Evolutionary conservation across 1,284 basidiomycete genomes (phyloP).

Genomic region (Ustilago cynodontis): DNA sequence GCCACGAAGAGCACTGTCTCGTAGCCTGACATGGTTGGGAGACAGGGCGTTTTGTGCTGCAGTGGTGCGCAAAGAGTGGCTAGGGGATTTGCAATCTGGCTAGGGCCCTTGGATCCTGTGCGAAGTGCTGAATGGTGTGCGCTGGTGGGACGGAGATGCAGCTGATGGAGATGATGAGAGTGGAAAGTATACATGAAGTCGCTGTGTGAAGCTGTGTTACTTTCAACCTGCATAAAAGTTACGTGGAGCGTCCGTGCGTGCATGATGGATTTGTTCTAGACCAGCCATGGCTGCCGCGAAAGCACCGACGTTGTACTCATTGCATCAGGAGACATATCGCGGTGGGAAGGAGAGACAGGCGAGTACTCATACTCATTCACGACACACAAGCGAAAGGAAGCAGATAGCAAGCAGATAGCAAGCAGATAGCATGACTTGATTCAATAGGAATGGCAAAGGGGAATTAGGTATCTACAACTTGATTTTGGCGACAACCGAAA

Average conservation of each 20-base stretch:
- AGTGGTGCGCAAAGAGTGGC: background rate
- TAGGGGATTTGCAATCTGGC: too few relatives aligned
- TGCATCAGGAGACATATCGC: background rate
- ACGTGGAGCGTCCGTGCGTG: background rate
- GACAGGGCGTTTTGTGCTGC: background rate
- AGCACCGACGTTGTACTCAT: background rate
- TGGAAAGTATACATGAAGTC: background rate
- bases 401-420: background rate
- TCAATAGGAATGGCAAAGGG: slow-evolving; percentile 2
- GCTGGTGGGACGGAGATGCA: background rate
- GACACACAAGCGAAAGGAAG: background rate
- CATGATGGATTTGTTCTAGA: background rate
- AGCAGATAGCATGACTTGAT: background rate
- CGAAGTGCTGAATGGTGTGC: background rate
- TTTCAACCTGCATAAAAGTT: background rate
- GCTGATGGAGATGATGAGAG: background rate
- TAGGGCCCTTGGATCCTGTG: too few relatives aligned
- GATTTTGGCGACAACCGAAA: background rate
- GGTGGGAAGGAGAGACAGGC: too few relatives aligned
- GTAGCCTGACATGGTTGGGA: slow-evolving; percentile 70
- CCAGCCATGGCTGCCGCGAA: background rate
- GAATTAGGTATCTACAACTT: slow-evolving; percentile 28
- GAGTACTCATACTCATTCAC: background rate
- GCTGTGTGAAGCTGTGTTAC: background rate
- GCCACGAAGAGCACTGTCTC: slow-evolving; percentile 87